Base-by-base conservation (phyloP, 192 early-diverging fungal species). In the Coemansia sp. region DNA sequence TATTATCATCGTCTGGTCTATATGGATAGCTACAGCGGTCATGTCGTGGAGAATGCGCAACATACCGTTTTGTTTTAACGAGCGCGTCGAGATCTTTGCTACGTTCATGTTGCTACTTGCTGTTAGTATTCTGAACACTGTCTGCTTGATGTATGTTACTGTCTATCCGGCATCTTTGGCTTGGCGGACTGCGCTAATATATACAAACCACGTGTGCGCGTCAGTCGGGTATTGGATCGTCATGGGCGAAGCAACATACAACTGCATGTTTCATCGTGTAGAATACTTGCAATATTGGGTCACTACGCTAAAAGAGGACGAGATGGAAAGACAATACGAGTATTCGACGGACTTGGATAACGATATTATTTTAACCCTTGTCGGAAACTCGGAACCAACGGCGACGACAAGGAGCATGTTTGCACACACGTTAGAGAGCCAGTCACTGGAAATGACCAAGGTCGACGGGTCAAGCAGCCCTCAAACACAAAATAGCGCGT, bases 271-370 rank as follows among this genome's bases (percentile, higher is more conserved):
- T 29, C 27, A 83, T 18, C 66, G 76, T 9, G 73, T 69, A 41
- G 76, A 70, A 33, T 83, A 83, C 31, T 62, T 83, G 68, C 66
- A 72, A 33, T 70, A 75, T 41, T 83, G 81, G 81, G 66, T 83
- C 36, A 53, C 61, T 27, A 83, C 66, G 31, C 64, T 83, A 34
- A 75, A 73, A 33, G 71, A 75, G 27, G 81, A 78, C 58, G 69
- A 66, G 0, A 75, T 75, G 70, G 70, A 72, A 33, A 40, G 64
- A 2, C 67, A 70, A 29, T 83, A 83, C 61, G 64, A 78, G 6
- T 76, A 74, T 65, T 70, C 74, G 16, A 57, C 68, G 4, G 44
- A 67, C 2, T 55, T 71, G 10, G 73, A 70, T 43, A 71, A 38
- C 12, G 75, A 73, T 13, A 74, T 68, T 3, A 71, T 66, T 1